Evolutionary conservation across 208 protist species (phyloP), one percentile per base, ranked within the genome.

Genomic region (Borovskyia barvae): DNA sequence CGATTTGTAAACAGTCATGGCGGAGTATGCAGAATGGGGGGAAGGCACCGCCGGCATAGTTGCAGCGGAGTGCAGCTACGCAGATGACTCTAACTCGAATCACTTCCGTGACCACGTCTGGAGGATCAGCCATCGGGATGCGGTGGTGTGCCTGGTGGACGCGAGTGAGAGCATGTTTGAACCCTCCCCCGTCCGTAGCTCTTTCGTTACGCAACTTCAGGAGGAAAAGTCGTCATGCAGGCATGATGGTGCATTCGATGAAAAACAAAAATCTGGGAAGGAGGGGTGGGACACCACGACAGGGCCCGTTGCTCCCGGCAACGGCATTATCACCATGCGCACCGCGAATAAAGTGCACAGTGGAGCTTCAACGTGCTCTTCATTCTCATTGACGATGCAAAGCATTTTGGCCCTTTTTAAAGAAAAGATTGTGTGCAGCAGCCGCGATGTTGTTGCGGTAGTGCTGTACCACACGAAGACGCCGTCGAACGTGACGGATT

Each of bases 141-240:
- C 72, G 9, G 73, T 95, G 5, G 63, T 95, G 33, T 95, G 83
- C 48, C 57, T 91, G 2, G 65, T 95, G 5, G 89, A 95, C 66
- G 90, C 80, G 64, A 77, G 69, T 29, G 49, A 45, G 17, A 19
- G 45, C 20, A 92, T 93, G 83, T 93, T 92, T 52, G 26, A 24
- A 26, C 29, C 11, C 9, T 15, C 24, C 4, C 49, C 49, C 15
- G 28, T 22, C 14, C n/a, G n/a, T n/a, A n/a, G n/a, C n/a, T n/a
- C n/a, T n/a, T n/a, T n/a, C n/a, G n/a, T n/a, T n/a, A n/a, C n/a
- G n/a, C n/a, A n/a, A n/a, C n/a, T n/a, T n/a, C n/a, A n/a, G n/a
- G n/a, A n/a, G n/a, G n/a, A n/a, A n/a, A n/a, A n/a, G n/a, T n/a
- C n/a, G n/a, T n/a, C n/a, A n/a, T n/a, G n/a, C n/a, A n/a, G n/a